These are phyloP conservation scores for sunflower (Helianthus annuus) DNA, from an alignment of 129 eudicot species.

Conservation along the genomic window HanXRQr2.0-SUNRISE NC_035433.2:3028197-3028696, in stretches of 20 bases:
- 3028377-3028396: conserved; percentile 67
- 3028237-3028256: too few species aligned
- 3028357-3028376: conserved; percentile 56
- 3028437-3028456: too few species aligned
- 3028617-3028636: conserved; percentile 50
- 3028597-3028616: conserved; percentile 38
- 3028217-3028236: too few species aligned
- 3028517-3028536: not conserved
- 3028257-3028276: too few species aligned
- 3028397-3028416: conserved; percentile 67
- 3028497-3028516: too few species aligned
- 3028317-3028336: too few species aligned
- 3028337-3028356: not conserved
- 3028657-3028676: conserved; percentile 40
- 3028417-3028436: not conserved
- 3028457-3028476: too few species aligned
- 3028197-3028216: too few species aligned
- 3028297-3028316: too few species aligned
- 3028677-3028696: conserved; percentile 51
- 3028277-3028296: too few species aligned
- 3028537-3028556: conserved; percentile 37
- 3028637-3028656: conserved; percentile 45
- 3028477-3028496: too few species aligned
- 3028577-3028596: conserved; percentile 39
- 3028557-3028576: conserved; percentile 35